Evolutionary conservation across 169 alveolate genomes (phyloP), one percentile per base, ranked within the genome.

Genomic region (Plasmodium vinckei): DNA sequence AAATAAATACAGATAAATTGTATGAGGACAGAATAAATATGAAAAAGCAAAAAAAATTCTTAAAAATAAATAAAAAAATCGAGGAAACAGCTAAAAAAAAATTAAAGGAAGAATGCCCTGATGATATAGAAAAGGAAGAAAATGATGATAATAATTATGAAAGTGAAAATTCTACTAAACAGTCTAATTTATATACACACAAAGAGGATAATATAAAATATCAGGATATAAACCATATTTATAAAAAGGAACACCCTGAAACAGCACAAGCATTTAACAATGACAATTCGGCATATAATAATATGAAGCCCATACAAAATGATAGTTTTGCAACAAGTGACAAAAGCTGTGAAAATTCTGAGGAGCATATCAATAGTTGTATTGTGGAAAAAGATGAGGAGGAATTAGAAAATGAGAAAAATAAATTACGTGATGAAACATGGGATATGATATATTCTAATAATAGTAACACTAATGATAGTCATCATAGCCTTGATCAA

Each of bases 401-500:
- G 1, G 68, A 13, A 13, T 42, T 23, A 12, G 75, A 89, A 5
- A 64, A 64, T 10, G 72, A 67, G 13, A 23, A 67, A 10, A 71
- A 67, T 13, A 27, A 67, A 10, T 7, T 39, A 17, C 33, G 47
- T 27, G 72, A 79, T 12, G 33, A 51, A 1, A 25, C 51, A 7
- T 51, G 12, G 13, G 21, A 61, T 10, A 6, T 39, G 19, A 33
- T 33, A 33, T 33, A 33, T 33, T 12, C 15, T 9, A 25, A 65
- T 9, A 44, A 65, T n/a, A 9, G 25, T 5, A 19, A 44, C 9
- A 57, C 39, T 19, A 9, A 75, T 15, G 70, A n/a, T 13, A 17
- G 27, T 15, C 42, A 75, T 6, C 68, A 87, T 13, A 89, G 86
- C 3, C 73, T 79, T 42, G 87, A 84, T 17, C 73, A 92, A 17